Percentiles rank a stretch among this genome's conserved stretches.
Evolutionary conservation across 768 basidiomycete species (phyloP).

Genomic region (Lactarius tabidus): DNA sequence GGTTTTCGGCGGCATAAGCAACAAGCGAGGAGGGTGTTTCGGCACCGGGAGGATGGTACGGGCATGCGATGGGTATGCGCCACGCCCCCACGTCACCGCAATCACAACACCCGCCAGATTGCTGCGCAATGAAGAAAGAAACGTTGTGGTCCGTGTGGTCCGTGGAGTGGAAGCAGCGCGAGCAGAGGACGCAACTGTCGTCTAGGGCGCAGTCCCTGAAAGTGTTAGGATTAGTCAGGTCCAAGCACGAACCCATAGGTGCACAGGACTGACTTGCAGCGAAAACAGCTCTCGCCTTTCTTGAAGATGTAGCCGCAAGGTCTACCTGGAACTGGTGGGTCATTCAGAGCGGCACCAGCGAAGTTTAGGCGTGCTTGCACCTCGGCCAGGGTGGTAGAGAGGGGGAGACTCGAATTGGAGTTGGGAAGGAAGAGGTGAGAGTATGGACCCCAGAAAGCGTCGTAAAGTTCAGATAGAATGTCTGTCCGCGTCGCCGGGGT

Average conservation of each 20-base stretch:
- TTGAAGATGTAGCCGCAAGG: constrained; percentile 84
- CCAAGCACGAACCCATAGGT: constrained; percentile 2
- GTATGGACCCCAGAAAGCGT: constrained; percentile 77
- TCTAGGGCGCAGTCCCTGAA: constrained; percentile 86
- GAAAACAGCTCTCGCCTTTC: constrained; percentile 88
- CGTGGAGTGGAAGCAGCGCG: constrained; percentile 86
- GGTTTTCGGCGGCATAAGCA: constrained; percentile 29
- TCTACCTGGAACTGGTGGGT: constrained; percentile 59
- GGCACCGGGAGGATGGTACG: constrained; percentile 61
- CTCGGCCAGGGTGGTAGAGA: constrained; percentile 63
- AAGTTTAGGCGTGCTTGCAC: constrained; percentile 59
- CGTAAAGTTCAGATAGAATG: constrained; percentile 77
- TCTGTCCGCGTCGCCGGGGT: constrained; percentile 71
- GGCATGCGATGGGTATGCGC: constrained; percentile 63
- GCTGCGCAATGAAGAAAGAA: constrained; percentile 88
- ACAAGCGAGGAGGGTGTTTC: constrained; percentile 32
- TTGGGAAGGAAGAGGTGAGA: constrained; percentile 68
- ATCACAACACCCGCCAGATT: constrained; percentile 91
- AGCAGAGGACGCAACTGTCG: constrained; percentile 86
- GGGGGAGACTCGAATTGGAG: constrained; percentile 56
- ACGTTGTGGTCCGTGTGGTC: constrained; percentile 86
- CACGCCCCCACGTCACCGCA: constrained; percentile 92
- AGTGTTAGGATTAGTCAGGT: background rate
- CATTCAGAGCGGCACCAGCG: constrained; percentile 55
- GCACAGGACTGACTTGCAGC: constrained; percentile 73